A percentile compares a stretch with the other conserved stretches of the same genome.
Evolutionary conservation across 78 protist species (phyloP).

Genomic region (Pelomyxa schiedti): DNA sequence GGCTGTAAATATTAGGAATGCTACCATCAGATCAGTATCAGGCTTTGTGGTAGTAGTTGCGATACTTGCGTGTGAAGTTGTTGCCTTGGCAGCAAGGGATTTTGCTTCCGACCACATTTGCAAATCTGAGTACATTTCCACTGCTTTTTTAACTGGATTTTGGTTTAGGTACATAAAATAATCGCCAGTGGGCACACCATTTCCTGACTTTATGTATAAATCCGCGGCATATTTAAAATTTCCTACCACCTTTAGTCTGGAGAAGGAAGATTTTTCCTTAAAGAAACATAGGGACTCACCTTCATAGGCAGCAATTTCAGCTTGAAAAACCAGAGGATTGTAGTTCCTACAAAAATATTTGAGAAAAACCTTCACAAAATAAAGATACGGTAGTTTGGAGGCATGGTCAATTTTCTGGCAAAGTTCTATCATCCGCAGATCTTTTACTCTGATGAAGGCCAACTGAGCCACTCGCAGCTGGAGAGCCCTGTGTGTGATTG

Average conservation of each 20-base stretch:
- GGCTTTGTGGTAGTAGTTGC: neutral
- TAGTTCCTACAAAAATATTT: neutral
- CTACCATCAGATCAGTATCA: too few species aligned
- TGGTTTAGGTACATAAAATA: neutral
- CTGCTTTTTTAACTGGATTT: conserved; percentile 3
- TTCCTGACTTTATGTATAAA: neutral
- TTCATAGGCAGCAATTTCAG: conserved; percentile 40
- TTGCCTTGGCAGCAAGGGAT: neutral
- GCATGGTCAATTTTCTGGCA: conserved; percentile 13
- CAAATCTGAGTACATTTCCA: conserved; percentile 51
- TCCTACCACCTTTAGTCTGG: too few species aligned
- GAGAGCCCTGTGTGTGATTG: too few species aligned
- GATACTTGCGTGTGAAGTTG: neutral
- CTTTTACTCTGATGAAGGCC: conserved; percentile 41
- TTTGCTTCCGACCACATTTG: conserved; percentile 32
- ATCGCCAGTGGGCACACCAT: neutral
- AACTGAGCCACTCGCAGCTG: conserved; percentile 31
- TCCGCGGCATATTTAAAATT: conserved; percentile 39
- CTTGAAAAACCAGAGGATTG: conserved; percentile 12
- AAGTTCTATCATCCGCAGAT: conserved; percentile 33
- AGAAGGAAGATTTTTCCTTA: too few species aligned
- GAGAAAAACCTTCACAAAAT: neutral
- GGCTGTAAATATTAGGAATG: too few species aligned
- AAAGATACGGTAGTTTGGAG: neutral
- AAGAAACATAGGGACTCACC: too few species aligned